Conservation (phyloP, 169 alveolate genomes). For the Babesia ovis region DNA sequence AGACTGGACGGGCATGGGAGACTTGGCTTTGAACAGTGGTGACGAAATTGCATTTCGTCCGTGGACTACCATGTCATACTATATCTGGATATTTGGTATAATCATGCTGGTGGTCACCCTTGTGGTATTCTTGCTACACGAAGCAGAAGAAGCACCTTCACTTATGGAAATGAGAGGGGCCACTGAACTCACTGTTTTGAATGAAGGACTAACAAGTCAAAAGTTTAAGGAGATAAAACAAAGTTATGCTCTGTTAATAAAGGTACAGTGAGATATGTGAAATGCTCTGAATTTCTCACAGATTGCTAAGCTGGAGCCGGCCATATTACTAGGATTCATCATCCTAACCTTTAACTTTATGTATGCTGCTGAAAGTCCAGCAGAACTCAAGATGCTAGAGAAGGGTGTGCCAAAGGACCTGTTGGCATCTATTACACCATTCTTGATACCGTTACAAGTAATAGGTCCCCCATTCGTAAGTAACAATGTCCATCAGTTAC, state of each 20-base stretch:
- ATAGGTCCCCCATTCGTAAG: constrained; percentile 75
- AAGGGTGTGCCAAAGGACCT: constrained; percentile 74
- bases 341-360: constrained; percentile 63
- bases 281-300: constrained; percentile 40
- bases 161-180: constrained; percentile 17
- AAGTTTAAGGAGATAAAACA: constrained; percentile 1
- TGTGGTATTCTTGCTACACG: constrained; percentile 49
- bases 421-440: constrained; percentile 69
- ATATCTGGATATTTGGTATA: constrained; percentile 46
- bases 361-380: constrained; percentile 71
- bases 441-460: constrained; percentile 70
- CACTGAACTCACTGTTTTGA: constrained; percentile 1
- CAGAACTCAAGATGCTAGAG: constrained; percentile 72
- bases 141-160: constrained; percentile 22
- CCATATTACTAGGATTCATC: constrained; percentile 56
- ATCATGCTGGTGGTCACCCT: constrained; percentile 41
- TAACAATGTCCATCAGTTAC: background rate
- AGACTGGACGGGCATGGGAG: constrained; percentile 6
- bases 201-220: constrained; percentile 2
- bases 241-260: constrained; percentile 41
- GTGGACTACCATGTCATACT: constrained; percentile 34
- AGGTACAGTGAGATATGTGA: constrained; percentile 58
- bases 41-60: constrained; percentile 51
- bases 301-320: constrained; percentile 66
- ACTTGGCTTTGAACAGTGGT: constrained; percentile 4